Evolutionary conservation across 208 protist species (phyloP).

Genomic region (Blastocrithidia nonstop): DNA sequence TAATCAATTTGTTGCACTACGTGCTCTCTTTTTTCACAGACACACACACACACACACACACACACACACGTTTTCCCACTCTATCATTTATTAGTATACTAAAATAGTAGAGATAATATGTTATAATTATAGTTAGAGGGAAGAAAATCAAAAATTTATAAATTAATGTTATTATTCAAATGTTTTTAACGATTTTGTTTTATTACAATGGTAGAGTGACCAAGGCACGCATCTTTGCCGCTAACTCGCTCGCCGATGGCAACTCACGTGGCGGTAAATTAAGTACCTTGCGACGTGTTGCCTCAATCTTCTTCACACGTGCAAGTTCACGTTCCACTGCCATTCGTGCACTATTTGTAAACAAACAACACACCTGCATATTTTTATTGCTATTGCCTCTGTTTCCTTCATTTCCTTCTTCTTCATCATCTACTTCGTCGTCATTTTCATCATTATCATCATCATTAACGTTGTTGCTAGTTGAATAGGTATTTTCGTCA

Average conservation of each 20-base stretch:
- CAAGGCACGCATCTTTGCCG: conserved; percentile 55
- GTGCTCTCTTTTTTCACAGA: background rate
- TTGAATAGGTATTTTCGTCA: too few relatives aligned
- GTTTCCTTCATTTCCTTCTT: too few relatives aligned
- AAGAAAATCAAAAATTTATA: background rate
- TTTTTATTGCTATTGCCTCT: conserved; percentile 10
- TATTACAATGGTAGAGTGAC: conserved; percentile 46
- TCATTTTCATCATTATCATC: too few relatives aligned
- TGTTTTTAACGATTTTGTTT: too few relatives aligned
- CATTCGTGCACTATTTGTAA: conserved; percentile 21
- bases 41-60: background rate
- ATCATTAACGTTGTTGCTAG: too few relatives aligned
- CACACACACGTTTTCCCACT: conserved; percentile 1
- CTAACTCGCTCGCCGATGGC: conserved; percentile 29
- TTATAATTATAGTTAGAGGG: background rate
- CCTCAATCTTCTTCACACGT: conserved; percentile 21
- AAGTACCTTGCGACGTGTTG: conserved; percentile 29
- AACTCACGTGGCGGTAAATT: conserved; percentile 40
- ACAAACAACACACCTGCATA: too few relatives aligned
- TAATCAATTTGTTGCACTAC: too few relatives aligned
- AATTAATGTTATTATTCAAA: conserved; percentile 9
- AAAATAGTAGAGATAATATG: background rate
- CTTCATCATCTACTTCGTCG: too few relatives aligned
- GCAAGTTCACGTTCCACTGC: conserved; percentile 27
- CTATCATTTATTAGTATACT: background rate